Conservation (phyloP, 352 stramenopile genomes). For the Pythium brassicae region DNA sequence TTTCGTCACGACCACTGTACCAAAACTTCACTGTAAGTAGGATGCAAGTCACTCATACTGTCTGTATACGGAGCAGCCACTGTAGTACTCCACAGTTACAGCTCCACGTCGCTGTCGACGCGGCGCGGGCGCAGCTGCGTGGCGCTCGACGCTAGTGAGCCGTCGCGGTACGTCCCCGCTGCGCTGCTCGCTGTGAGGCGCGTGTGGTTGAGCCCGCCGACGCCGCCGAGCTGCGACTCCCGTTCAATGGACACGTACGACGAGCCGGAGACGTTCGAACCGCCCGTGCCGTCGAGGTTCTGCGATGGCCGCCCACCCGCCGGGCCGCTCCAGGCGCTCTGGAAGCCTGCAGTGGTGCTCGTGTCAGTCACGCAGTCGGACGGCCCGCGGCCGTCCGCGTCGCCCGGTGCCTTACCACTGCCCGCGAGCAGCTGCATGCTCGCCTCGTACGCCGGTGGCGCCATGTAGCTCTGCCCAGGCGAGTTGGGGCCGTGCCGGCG, state of each 20-base stretch:
- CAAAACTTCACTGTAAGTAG: too few relatives aligned
- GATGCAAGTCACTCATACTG: too few relatives aligned
- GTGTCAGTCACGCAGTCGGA: conserved; percentile 13
- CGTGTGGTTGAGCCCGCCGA: conserved; percentile 24
- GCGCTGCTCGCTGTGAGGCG: conserved; percentile 18
- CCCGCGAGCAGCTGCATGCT: conserved; percentile 26
- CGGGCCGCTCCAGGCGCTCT: conserved; percentile 16
- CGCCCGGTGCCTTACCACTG: conserved; percentile 17
- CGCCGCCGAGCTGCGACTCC: conserved; percentile 8
- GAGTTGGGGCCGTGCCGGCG: conserved; percentile 15
- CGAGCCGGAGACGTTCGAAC: conserved; percentile 16
- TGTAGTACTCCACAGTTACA: conserved; percentile 19
- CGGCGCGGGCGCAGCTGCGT: conserved; percentile 20
- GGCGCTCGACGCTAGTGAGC: conserved; percentile 13
- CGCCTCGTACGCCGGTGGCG: conserved; percentile 45
- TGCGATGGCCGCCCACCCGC: conserved; percentile 10
- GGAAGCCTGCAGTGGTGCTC: conserved; percentile 20
- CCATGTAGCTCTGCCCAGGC: conserved; percentile 25
- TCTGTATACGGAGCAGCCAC: too few relatives aligned
- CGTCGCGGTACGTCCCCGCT: conserved; percentile 10
- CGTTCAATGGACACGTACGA: conserved; percentile 17
- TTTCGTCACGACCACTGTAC: too few relatives aligned
- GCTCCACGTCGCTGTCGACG: conserved; percentile 61
- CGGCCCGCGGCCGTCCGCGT: conserved; percentile 16
- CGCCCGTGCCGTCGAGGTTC: conserved; percentile 11